phyloP scores from a whole-genome alignment of 257 asterid species.

The Solanum piurae region DNA sequence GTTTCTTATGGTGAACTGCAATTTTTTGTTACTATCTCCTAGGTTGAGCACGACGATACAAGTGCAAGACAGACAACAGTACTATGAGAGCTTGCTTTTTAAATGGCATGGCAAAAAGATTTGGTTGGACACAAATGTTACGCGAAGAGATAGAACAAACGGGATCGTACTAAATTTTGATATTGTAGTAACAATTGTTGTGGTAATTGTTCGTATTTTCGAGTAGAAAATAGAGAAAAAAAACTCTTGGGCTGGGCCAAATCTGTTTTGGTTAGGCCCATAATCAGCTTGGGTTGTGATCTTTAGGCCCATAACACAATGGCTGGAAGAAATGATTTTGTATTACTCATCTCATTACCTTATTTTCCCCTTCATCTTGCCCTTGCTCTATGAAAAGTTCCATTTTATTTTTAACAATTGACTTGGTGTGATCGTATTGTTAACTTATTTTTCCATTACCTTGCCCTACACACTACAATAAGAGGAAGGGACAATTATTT shows the following conservation, averaged over 20 bases:
- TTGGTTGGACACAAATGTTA: neutral
- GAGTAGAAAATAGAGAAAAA: neutral
- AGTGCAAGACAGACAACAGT: slow-evolving; percentile 40
- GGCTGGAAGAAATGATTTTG: neutral
- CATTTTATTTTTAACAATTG: no score
- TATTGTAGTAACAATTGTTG: neutral
- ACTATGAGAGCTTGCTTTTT: slow-evolving; percentile 10
- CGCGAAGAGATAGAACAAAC: neutral
- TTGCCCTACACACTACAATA: neutral
- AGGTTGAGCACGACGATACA: slow-evolving; percentile 71
- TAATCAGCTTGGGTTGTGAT: neutral
- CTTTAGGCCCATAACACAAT: neutral
- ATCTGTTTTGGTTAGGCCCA: neutral
- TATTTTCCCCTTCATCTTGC: neutral
- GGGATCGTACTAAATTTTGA: neutral
- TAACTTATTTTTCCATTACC: no score
- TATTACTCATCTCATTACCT: neutral
- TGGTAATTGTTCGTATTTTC: neutral
- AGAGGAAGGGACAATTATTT: neutral
- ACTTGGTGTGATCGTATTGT: neutral
- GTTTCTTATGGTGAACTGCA: neutral
- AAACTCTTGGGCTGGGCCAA: neutral
- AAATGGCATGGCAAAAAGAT: neutral
- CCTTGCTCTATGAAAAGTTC: neutral
- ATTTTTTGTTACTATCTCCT: neutral